These are phyloP conservation scores for Solanum hybrid DNA, from an alignment of 305 asterid species.

Conservation along the genomic window DNA sequence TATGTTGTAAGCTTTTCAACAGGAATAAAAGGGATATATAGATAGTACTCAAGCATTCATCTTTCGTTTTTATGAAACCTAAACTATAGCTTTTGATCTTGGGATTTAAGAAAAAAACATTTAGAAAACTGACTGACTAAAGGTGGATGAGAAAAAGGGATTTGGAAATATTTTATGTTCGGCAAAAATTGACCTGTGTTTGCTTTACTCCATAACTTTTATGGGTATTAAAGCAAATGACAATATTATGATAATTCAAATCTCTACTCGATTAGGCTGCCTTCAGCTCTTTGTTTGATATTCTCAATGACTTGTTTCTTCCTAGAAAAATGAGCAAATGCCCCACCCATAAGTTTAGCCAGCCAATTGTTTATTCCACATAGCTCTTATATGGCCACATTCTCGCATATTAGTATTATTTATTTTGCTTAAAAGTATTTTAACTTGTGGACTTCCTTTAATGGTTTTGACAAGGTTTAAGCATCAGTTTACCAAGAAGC, in stretches of 20 bases:
- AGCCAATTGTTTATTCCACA: neutral
- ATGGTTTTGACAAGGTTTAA: slow-evolving; percentile 1
- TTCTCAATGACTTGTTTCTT: neutral
- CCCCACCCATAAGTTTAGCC: neutral
- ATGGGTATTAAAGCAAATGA: neutral
- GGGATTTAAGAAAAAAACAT: neutral
- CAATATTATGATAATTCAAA: neutral
- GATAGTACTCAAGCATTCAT: neutral
- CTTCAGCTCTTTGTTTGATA: neutral
- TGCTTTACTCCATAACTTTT: neutral
- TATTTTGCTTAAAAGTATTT: neutral
- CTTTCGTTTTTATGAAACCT: neutral
- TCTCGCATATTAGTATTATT: neutral
- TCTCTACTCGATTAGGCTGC: neutral
- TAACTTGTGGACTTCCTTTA: slow-evolving; percentile 14
- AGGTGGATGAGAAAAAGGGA: neutral
- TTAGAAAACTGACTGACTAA: neutral
- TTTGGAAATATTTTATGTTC: neutral
- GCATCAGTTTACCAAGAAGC: slow-evolving; percentile 4
- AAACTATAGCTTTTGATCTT: neutral
- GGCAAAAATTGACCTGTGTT: neutral
- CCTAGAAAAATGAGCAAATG: neutral
- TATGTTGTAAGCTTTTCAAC: neutral
- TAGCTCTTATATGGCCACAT: neutral
- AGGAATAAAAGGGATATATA: neutral